Evolutionary conservation across 768 basidiomycete genomes (phyloP).

Genomic region (Auriculariales sp.): DNA sequence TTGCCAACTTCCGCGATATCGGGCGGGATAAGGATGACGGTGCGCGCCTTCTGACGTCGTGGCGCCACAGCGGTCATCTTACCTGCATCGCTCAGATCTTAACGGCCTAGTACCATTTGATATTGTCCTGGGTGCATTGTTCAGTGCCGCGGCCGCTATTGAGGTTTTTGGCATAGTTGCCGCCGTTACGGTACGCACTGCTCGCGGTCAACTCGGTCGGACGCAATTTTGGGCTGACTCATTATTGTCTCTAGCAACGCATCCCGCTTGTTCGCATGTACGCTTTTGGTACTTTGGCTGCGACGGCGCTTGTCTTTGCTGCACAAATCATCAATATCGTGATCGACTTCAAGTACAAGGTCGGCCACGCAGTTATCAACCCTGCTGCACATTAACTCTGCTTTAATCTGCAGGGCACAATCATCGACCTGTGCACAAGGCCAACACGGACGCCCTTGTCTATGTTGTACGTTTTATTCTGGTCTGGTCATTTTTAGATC

Average conservation of each 20-base stretch:
- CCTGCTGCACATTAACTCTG: not conserved
- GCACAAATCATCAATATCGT: conserved; percentile 41
- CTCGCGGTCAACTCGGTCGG: not conserved
- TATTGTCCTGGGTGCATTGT: conserved; percentile 46
- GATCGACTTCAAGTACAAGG: conserved; percentile 58
- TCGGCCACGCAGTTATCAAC: conserved; percentile 13
- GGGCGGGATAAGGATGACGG: conserved; percentile 26
- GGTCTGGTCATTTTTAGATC: not conserved
- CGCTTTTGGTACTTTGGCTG: conserved; percentile 33
- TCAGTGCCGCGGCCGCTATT: conserved; percentile 33
- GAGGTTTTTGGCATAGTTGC: conserved; percentile 42
- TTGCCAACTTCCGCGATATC: conserved; percentile 46
- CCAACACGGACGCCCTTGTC: conserved; percentile 21
- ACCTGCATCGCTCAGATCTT: conserved; percentile 9
- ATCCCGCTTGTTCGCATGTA: conserved; percentile 37
- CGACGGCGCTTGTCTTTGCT: conserved; percentile 33
- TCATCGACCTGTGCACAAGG: conserved; percentile 39
- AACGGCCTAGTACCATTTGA: conserved; percentile 37
- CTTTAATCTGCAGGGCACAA: conserved; percentile 22
- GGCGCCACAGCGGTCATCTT: not conserved
- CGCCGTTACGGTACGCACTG: conserved; percentile 30
- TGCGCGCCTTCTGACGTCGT: conserved; percentile 15
- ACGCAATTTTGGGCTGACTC: not conserved
- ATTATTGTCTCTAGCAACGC: conserved; percentile 31
- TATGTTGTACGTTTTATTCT: conserved; percentile 17